phyloP scores from a whole-genome alignment of 192 early-diverging fungal species.

The Coemansia pectinata region DNA sequence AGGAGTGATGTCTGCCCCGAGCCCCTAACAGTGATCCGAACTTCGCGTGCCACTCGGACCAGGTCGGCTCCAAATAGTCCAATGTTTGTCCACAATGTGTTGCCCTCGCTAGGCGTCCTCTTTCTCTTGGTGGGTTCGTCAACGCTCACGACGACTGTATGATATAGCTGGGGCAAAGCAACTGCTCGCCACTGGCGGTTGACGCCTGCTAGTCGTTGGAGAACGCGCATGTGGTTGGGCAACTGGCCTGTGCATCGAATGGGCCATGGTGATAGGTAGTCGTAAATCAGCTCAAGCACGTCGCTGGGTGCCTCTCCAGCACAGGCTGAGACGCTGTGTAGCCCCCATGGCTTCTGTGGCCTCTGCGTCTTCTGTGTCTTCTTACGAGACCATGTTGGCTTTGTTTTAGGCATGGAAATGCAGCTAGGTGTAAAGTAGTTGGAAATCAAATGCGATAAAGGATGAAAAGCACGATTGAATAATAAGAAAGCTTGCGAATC shows the following conservation, averaged over 20 bases:
- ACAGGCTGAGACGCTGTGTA: neutral
- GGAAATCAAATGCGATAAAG: neutral
- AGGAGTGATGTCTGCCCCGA: neutral
- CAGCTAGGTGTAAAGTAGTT: neutral
- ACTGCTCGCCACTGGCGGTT: neutral
- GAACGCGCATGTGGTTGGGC: neutral
- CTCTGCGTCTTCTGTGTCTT: neutral
- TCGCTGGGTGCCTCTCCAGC: neutral
- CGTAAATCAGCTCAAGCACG: neutral
- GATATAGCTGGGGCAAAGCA: neutral
- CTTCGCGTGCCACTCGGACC: conserved; percentile 4
- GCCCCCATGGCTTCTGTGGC: neutral
- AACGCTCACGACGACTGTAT: neutral
- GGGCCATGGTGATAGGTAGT: neutral
- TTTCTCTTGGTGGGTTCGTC: neutral
- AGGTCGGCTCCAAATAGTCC: neutral
- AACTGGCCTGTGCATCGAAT: neutral
- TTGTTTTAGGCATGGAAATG: neutral
- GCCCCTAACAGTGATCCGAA: neutral
- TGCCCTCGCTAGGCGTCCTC: neutral
- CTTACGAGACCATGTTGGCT: neutral
- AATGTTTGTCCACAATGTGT: neutral
- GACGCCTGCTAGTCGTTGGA: neutral
- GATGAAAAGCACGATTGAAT: no score
- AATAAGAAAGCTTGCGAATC: neutral